Conservation (phyloP, 345 rosid genomes). For the Linum usitatissimum region DNA sequence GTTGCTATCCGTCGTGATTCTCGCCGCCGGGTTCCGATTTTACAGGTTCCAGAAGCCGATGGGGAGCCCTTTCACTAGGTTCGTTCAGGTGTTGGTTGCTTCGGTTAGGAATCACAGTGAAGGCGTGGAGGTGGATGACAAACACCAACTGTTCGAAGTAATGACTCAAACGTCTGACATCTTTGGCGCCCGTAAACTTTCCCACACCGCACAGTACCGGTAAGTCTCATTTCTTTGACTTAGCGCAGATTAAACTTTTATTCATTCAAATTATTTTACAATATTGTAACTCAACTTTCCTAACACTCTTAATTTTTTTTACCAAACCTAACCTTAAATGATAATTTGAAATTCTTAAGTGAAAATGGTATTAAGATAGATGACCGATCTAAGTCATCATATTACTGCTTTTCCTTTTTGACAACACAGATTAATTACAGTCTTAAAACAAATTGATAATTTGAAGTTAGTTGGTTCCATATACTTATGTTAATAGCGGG, state of each 20-base stretch:
- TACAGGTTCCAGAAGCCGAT: conserved; percentile 5
- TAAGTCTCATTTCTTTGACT: not conserved
- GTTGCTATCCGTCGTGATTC: not conserved
- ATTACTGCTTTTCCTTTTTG: no score
- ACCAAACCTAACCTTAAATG: no score
- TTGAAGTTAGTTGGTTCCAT: no score
- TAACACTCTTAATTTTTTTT: no score
- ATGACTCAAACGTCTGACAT: not conserved
- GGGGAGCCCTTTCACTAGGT: conserved; percentile 4
- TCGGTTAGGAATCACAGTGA: not conserved
- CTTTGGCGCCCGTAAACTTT: not conserved
- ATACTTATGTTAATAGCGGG: no score
- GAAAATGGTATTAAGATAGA: no score
- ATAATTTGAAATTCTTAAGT: no score
- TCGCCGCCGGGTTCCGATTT: not conserved
- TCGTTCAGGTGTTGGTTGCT: not conserved
- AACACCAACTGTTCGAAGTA: not conserved
- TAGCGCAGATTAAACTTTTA: not conserved
- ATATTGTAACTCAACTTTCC: no score
- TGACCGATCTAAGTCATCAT: no score
- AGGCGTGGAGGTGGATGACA: not conserved
- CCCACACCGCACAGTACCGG: not conserved
- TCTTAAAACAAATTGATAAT: no score
- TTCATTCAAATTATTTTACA: no score
- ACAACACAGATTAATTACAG: no score